Evolutionary conservation across 2,329 filamentous ascomycete genomes (phyloP).

Genomic region (Pseudocercospora fijiensis): DNA sequence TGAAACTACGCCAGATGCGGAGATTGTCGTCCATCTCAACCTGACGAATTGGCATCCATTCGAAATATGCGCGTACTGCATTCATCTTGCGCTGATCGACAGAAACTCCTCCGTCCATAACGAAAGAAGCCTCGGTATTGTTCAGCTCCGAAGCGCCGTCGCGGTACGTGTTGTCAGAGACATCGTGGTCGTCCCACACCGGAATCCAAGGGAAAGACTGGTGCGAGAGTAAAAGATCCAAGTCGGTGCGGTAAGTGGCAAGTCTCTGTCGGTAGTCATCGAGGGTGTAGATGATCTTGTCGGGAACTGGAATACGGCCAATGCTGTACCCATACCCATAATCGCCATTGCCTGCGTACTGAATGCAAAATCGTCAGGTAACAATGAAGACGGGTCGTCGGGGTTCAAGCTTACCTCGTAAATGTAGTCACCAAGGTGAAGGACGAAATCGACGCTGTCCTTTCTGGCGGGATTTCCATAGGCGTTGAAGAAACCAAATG

Average conservation of each 20-base stretch:
- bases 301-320: constrained; percentile 55
- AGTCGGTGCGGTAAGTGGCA: constrained; percentile 61
- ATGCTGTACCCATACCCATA: constrained; percentile 52
- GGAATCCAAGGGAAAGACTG: constrained; percentile 62
- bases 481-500: constrained; percentile 41
- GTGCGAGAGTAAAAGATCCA: constrained; percentile 58
- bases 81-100: constrained; percentile 74
- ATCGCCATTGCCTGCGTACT: constrained; percentile 44
- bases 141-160: constrained; percentile 61
- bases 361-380: constrained; percentile 40
- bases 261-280: constrained; percentile 61
- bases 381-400: background rate
- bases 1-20: constrained; percentile 66
- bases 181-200: constrained; percentile 62
- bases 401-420: constrained; percentile 51
- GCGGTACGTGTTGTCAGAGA: constrained; percentile 65
- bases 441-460: constrained; percentile 49
- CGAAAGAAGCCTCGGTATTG: constrained; percentile 67
- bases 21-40: constrained; percentile 68
- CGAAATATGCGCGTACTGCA: constrained; percentile 68
- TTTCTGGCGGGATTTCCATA: constrained; percentile 43
- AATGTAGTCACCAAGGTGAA: constrained; percentile 58
- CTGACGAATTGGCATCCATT: constrained; percentile 58
- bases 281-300: constrained; percentile 53
- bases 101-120: constrained; percentile 56